Conservation (phyloP, 2,329 filamentous ascomycete genomes). For the Ophiobolus disseminans region DNA sequence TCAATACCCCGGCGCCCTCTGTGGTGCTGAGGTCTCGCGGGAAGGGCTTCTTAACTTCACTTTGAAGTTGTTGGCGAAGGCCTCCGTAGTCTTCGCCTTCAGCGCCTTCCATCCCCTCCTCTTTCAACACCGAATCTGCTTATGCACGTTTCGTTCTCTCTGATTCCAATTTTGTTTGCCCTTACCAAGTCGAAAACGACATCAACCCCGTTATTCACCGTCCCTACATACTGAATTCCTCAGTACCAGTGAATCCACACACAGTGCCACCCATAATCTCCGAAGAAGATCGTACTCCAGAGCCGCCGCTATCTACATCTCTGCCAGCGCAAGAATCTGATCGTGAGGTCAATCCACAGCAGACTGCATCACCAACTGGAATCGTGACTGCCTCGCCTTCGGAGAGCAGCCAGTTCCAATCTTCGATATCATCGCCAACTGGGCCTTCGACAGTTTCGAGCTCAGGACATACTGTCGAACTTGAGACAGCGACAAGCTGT, state of each 20-base stretch:
- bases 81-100: slow-evolving; percentile 1
- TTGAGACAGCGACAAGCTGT: no score
- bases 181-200: slow-evolving; percentile 4
- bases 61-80: not conserved
- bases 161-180: not conserved
- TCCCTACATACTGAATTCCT: not conserved
- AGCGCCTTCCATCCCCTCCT: not conserved
- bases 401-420: not conserved
- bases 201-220: slow-evolving; percentile 3
- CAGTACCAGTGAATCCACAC: not conserved
- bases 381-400: not conserved
- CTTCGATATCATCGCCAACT: not conserved
- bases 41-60: not conserved
- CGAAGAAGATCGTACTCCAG: not conserved
- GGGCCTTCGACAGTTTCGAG: not conserved
- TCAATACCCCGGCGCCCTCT: not conserved
- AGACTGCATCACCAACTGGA: not conserved
- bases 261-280: not conserved
- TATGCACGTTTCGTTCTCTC: not conserved
- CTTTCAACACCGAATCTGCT: not conserved
- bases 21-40: not conserved
- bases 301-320: not conserved
- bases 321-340: not conserved
- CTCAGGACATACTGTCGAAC: no score
- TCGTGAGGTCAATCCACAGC: not conserved